These are phyloP conservation scores for Kodamaea sagamina DNA, from an alignment of 805 yeast species.

Conservation along the genomic window DNA sequence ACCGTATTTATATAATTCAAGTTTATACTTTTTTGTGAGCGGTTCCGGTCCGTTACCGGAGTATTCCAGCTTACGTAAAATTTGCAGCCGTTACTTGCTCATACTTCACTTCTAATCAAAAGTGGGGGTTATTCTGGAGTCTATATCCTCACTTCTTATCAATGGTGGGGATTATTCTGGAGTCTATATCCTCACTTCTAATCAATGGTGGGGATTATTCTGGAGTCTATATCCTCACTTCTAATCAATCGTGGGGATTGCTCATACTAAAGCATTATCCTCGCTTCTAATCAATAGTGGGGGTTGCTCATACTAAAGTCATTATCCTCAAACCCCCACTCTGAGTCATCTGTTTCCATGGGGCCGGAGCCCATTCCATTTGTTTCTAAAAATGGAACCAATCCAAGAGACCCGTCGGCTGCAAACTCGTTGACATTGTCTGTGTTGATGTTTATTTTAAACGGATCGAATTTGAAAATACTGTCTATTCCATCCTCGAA, in stretches of 20 bases:
- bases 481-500: conserved; percentile 21
- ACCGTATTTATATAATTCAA: neutral
- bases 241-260: too few relatives aligned
- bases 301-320: conserved; percentile 1
- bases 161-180: too few relatives aligned
- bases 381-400: conserved; percentile 64
- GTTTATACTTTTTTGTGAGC: neutral
- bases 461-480: conserved; percentile 41
- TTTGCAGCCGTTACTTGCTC: too few relatives aligned
- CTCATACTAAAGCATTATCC: too few relatives aligned
- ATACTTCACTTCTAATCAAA: too few relatives aligned
- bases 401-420: conserved; percentile 80
- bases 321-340: neutral
- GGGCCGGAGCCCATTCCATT: neutral
- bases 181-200: too few relatives aligned
- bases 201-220: too few relatives aligned
- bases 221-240: too few relatives aligned
- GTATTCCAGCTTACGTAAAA: too few relatives aligned
- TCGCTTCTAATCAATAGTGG: neutral
- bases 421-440: conserved; percentile 54
- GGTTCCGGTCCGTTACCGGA: conserved; percentile 4
- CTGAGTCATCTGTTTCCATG: neutral
- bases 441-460: conserved; percentile 33
- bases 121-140: too few relatives aligned
- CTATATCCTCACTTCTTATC: too few relatives aligned